These are phyloP conservation scores for Pestalotiopsis sp. DNA, from an alignment of 2,329 filamentous ascomycete genomes.

Conservation along the genomic window DNA sequence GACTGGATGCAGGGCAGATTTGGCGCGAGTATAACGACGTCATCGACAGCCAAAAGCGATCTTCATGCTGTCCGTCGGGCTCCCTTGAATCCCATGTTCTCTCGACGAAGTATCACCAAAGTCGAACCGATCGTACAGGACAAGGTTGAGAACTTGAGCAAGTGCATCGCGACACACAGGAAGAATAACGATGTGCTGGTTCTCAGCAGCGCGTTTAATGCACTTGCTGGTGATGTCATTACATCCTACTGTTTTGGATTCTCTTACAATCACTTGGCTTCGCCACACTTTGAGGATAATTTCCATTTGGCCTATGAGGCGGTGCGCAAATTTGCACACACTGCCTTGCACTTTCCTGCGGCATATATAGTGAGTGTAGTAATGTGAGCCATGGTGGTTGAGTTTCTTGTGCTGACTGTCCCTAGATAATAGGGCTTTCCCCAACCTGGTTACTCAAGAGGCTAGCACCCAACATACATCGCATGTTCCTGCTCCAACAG, in stretches of 20 bases:
- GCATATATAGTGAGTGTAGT: not conserved
- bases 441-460: not conserved
- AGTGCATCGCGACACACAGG: not conserved
- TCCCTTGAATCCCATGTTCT: not conserved
- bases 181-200: not conserved
- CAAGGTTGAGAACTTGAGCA: not conserved
- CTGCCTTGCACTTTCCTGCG: not conserved
- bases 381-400: not conserved
- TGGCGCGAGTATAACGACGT: not conserved
- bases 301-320: not conserved
- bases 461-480: not conserved
- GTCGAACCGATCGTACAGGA: not conserved
- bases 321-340: not conserved
- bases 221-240: not conserved
- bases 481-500: not conserved
- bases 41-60: constrained; percentile 12
- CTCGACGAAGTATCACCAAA: not conserved
- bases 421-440: not conserved
- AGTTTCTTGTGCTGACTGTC: not conserved
- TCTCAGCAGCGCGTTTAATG: not conserved
- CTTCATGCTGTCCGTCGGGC: constrained; percentile 11
- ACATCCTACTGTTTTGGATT: not conserved
- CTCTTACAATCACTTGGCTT: not conserved
- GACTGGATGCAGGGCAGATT: not conserved
- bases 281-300: not conserved